Evolutionary conservation across 768 basidiomycete genomes (phyloP), one percentile per base, ranked within the genome.

Genomic region (Phallus indusiatus): DNA sequence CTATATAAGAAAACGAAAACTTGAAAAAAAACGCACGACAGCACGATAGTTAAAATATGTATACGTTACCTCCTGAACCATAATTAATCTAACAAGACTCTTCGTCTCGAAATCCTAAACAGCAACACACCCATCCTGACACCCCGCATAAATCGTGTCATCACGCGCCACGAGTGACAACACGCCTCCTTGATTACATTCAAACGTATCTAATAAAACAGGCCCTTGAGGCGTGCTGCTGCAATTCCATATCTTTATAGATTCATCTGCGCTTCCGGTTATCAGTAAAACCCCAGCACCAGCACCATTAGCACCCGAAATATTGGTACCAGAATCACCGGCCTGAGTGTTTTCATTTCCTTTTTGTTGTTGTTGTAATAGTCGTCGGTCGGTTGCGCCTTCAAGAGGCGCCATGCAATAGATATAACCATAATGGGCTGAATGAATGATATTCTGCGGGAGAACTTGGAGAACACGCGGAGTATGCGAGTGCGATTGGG

Each of bases 351-450:
- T 28, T 28, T 28, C 28, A 28, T 28, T 28, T 28, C 28, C 28
- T 28, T 28, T 28, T 28, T 28, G 28, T 28, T 28, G 28, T 28
- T 28, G 28, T 7, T 7, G 28, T n/a, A n/a, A n/a, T n/a, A n/a
- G n/a, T 7, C 7, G 28, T 28, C 2, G 28, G 28, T 28, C 28
- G 28, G 28, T 67, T 1, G 71, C 72, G 14, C 73, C 77, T 57
- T 73, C 72, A 50, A 70, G 68, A 20, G 67, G 70, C 14, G 76
- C 71, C 83, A 93, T 84, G 64, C 88, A 91, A 68, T 95, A 94
- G 12, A 97, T 80, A 67, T 98, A 98, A 10, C 95, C 95, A 68
- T 84, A 94, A 70, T 98, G 95, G 3, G 94, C 95, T 1, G 90
- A 89, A 64, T 88, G 85, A 28, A 93, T 76, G 33, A 93, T 85